These are phyloP conservation scores for Coniophora puteana DNA, from an alignment of 1,284 basidiomycete genomes.

Conservation along the genomic window DNA sequence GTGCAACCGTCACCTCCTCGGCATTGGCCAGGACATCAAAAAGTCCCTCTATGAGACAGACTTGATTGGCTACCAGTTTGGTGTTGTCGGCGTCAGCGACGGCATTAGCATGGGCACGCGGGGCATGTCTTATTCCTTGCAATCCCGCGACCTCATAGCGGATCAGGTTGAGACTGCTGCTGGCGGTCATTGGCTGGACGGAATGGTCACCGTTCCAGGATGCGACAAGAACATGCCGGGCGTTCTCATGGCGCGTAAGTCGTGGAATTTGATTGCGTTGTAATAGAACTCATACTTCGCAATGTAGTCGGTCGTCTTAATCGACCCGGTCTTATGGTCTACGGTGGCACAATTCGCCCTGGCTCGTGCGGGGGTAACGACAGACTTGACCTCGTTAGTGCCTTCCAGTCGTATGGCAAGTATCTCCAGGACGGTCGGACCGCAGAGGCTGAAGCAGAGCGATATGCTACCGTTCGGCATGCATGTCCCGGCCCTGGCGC, in stretches of 20 bases:
- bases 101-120: conserved; percentile 96
- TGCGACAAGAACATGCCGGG: conserved; percentile 99
- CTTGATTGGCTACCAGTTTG: conserved; percentile 96
- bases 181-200: conserved; percentile 98
- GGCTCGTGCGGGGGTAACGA: conserved; percentile 82
- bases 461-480: conserved; percentile 84
- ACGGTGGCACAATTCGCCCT: conserved; percentile 91
- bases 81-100: conserved; percentile 95
- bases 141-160: conserved; percentile 95
- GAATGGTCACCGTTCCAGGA: conserved; percentile 93
- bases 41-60: conserved; percentile 70
- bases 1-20: conserved; percentile 90
- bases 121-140: conserved; percentile 93
- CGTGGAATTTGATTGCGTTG: too few species aligned
- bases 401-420: conserved; percentile 94
- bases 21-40: conserved; percentile 86
- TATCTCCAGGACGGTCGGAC: conserved; percentile 90
- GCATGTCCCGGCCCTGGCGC: conserved; percentile 95
- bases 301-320: conserved; percentile 83
- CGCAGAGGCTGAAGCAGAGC: conserved; percentile 72
- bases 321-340: conserved; percentile 94
- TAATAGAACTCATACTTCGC: too few species aligned
- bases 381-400: conserved; percentile 89
- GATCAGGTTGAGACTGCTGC: conserved; percentile 95
- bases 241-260: conserved; percentile 88